Evolutionary conservation across 1,284 basidiomycete genomes (phyloP).

Genomic region (Meripilus lineatus): DNA sequence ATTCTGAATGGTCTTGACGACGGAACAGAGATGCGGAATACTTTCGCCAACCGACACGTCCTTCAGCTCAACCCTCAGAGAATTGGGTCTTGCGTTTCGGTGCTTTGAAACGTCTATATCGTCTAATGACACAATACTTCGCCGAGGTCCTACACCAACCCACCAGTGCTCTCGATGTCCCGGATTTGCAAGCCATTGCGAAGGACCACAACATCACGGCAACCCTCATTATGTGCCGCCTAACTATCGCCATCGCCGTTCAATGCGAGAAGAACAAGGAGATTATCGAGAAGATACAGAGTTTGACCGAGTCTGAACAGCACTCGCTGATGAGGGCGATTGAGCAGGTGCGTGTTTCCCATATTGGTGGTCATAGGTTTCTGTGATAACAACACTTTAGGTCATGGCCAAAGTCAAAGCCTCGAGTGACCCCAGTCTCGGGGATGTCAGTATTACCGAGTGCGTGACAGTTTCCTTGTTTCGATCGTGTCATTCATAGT

Average conservation of each 20-base stretch:
- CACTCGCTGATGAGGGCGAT: constrained; percentile 83
- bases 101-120: constrained; percentile 78
- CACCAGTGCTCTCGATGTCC: constrained; percentile 68
- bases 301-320: constrained; percentile 74
- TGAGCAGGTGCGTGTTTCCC: constrained; percentile 59
- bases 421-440: constrained; percentile 37
- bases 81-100: constrained; percentile 90
- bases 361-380: not conserved
- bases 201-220: constrained; percentile 66
- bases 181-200: constrained; percentile 78
- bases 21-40: constrained; percentile 67
- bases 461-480: constrained; percentile 42
- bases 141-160: constrained; percentile 75
- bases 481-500: not conserved
- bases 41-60: constrained; percentile 60
- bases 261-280: constrained; percentile 83
- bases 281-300: constrained; percentile 83
- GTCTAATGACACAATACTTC: constrained; percentile 85
- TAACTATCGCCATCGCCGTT: constrained; percentile 91
- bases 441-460: constrained; percentile 71
- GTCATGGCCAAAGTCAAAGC: constrained; percentile 68
- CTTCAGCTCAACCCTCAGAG: constrained; percentile 60
- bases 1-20: not conserved
- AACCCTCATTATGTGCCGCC: constrained; percentile 70
- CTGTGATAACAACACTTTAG: constrained; percentile 31